Base-by-base conservation (phyloP, 75 land plant species). In the Chamaecyparis obtusa region DNA sequence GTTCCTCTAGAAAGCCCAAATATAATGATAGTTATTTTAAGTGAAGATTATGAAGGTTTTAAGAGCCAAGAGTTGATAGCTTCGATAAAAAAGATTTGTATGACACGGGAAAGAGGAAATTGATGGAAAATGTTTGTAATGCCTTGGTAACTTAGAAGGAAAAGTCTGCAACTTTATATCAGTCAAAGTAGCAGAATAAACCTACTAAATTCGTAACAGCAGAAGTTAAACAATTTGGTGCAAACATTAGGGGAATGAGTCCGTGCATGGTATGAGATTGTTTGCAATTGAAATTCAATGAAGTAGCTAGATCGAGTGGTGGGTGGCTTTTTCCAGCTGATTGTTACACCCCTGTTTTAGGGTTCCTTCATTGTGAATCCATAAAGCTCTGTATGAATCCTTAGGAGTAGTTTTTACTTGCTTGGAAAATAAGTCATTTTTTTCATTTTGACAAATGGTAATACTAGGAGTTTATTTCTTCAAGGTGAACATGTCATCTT, bases 1-100 rank as follows among this genome's bases (percentile, higher is more conserved):
- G 87, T 94, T 33, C 90, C 95, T 24, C 44, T 57, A 3, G 90
- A 91, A 15, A 92, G 91, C 84, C 86, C 93, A 6, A 91, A 94
- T 80, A 84, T 84, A 33, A 30, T 84, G 85, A 87, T 88, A 21
- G 78, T 87, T n/a, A 37, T 69, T 64, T 49, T 77, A 7, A 48
- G 84, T 19, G 88, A 83, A 55, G 91, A 86, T 37, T 86, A 56
- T 81, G 89, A 48, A 49, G 87, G 35, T 30, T 30, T 71, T 10
- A 71, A 71, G 9, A 71, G 35, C 75, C 75, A 71, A 71, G 75
- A 71, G 35, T 71, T 71, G 75, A 71, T 71, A 32, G 3, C 75
- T 71, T 71, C 3, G 2, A 2, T 71, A n/a, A 32, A 71, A 71
- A 32, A 71, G 32, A 71, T 71, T 71, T 35, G 14, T 71, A 32